A percentile compares a stretch with the other conserved stretches of the same genome.
Conservation (phyloP, 1,284 basidiomycete genomes). For the Tilletia indica region DNA sequence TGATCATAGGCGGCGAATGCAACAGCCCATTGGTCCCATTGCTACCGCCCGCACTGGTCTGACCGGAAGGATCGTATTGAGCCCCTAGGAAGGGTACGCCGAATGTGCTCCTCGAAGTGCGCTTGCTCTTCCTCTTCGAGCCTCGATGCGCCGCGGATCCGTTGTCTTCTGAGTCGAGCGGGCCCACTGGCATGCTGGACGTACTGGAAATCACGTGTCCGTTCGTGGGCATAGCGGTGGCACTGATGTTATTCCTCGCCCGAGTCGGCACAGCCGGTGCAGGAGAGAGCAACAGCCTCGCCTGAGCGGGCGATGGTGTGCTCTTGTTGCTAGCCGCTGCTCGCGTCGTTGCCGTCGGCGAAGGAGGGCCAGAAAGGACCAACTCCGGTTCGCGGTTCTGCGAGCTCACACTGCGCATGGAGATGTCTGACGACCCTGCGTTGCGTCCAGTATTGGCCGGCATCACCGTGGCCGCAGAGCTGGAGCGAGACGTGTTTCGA, state of each 20-base stretch:
- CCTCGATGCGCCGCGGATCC: not conserved
- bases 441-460: not conserved
- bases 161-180: not conserved
- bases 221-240: not conserved
- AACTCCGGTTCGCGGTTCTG: not conserved
- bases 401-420: not conserved
- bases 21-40: not conserved
- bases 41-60: not conserved
- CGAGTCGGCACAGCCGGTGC: slow-evolving; percentile 4
- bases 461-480: not conserved
- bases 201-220: too few relatives aligned
- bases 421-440: not conserved
- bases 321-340: not conserved
- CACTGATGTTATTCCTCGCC: slow-evolving; percentile 6
- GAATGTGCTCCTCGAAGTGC: not conserved
- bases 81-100: slow-evolving; percentile 3
- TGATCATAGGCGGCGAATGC: slow-evolving; percentile 3
- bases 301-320: too few relatives aligned
- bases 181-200: too few relatives aligned
- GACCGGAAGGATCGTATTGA: not conserved
- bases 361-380: not conserved
- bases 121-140: slow-evolving; percentile 2
- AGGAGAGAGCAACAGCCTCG: not conserved
- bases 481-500: not conserved
- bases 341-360: not conserved